Base-by-base conservation (phyloP, 1,284 basidiomycete genomes). In the Marasmius sp. region DNA sequence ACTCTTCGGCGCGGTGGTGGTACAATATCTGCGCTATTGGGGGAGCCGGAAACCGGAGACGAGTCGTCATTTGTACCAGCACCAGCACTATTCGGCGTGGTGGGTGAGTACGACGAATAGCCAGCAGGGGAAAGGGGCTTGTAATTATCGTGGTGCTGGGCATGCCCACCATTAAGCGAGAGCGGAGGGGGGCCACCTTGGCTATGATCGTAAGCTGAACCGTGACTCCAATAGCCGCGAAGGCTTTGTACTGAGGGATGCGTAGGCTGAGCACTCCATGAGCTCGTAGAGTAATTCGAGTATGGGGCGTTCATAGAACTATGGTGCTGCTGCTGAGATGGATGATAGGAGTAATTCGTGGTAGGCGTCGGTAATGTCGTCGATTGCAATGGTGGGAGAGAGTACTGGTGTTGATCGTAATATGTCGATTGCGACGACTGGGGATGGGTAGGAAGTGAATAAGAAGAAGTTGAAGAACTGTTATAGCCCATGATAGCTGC, bases 1-100 rank as follows among this genome's bases (percentile, higher is more conserved):
- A 83, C 75, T 61, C 88, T 80, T 61, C 87, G 81, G 64, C 86
- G 78, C 14, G 89, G 81, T 37, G 88, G 86, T 8, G 89, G 89
- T 0, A 91, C 87, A 10, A 80, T 67, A 65, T 89, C 86, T 47
- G 77, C 65, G 70, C 48, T 33, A 16, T 61, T 18, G 22, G 63
- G 53, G 27, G 60, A 57, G 20, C 27, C 60, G 20, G 63, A 64
- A 14, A 45, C 53, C 10, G 64, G 61, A 50, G 62, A 64, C 7
- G 59, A 37, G 45, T 61, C 54, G 12, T 54, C 59, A 37, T 51
- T 61, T 27, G 59, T 36, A 51, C 56, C 58, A 27, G 33, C 41
- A 33, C 37, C 47, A 38, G 36, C 59, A 57, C 52, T 54, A 41
- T 50, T 57, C 33, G 62, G 50, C 18, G 49, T 50, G 22, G 47